Percentiles rank a stretch among this genome's conserved stretches.
These are phyloP conservation scores for Luzula sylvatica DNA, from an alignment of 176 grass and related monocot species.

Conservation along the genomic window DNA sequence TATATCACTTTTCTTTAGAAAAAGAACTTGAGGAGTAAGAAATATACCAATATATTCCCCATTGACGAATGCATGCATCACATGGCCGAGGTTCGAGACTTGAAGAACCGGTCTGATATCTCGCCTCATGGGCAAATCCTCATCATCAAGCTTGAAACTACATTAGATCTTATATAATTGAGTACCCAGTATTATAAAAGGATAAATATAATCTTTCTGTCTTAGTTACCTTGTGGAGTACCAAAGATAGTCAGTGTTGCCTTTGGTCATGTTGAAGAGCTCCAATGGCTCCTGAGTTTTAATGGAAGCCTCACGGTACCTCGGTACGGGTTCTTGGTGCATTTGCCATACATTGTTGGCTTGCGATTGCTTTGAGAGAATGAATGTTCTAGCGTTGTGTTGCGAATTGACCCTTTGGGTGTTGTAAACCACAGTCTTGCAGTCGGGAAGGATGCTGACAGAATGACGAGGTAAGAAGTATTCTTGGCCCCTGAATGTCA, in stretches of 20 bases:
- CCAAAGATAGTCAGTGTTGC: constrained; percentile 71
- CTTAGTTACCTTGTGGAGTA: constrained; percentile 62
- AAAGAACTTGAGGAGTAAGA: constrained; percentile 6
- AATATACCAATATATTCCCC: constrained; percentile 44
- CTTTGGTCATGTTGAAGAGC: constrained; percentile 68
- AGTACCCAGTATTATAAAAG: neutral
- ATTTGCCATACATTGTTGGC: constrained; percentile 59
- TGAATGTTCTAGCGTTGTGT: constrained; percentile 60
- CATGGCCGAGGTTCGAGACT: constrained; percentile 44
- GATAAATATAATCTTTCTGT: neutral
- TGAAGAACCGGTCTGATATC: constrained; percentile 77
- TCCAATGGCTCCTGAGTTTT: constrained; percentile 45
- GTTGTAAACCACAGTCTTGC: constrained; percentile 70
- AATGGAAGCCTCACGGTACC: constrained; percentile 14
- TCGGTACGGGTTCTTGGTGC: constrained; percentile 44
- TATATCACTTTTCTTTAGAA: neutral
- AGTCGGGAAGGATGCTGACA: constrained; percentile 76
- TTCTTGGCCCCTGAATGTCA: constrained; percentile 47
- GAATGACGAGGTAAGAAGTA: constrained; percentile 58
- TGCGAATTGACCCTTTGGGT: constrained; percentile 72
- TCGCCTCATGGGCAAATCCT: constrained; percentile 68
- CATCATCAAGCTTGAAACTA: constrained; percentile 59
- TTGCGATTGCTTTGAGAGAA: constrained; percentile 16
- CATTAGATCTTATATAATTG: constrained; percentile 2
- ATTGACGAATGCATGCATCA: constrained; percentile 59